A percentile compares a stretch with the other conserved stretches of the same genome.
Evolutionary conservation across 208 protist genomes (phyloP).

Genomic region (Leptomonas pyrrhocoris): DNA sequence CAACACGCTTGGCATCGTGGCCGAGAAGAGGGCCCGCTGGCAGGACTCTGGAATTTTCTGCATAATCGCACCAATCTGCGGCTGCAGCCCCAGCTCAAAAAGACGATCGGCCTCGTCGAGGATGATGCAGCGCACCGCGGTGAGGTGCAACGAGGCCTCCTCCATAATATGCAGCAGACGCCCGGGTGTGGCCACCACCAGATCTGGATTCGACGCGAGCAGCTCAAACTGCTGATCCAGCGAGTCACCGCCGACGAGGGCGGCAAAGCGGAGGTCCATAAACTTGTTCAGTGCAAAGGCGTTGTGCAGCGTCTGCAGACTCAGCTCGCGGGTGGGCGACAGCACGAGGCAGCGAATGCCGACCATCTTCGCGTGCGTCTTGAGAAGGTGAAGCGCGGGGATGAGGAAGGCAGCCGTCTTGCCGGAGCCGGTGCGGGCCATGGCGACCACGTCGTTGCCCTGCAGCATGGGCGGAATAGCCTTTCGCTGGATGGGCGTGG

Average conservation of each 20-base stretch:
- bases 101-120: constrained; percentile 99
- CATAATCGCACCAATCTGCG: constrained; percentile 97
- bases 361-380: constrained; percentile 91
- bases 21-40: constrained; percentile 98
- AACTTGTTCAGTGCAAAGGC: constrained; percentile 94
- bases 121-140: constrained; percentile 94
- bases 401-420: constrained; percentile 99
- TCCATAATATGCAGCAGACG: constrained; percentile 97
- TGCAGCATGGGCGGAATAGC: constrained; percentile 93
- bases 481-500: constrained; percentile 99
- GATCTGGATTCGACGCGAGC: constrained; percentile 97
- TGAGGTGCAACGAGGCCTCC: constrained; percentile 94
- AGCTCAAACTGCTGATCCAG: constrained; percentile 98
- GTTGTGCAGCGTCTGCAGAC: constrained; percentile 97
- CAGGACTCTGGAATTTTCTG: constrained; percentile 91
- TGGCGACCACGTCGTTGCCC: constrained; percentile 98
- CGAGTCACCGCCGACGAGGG: constrained; percentile 97
- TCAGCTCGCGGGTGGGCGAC: constrained; percentile 98
- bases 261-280: constrained; percentile 91
- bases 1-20: constrained; percentile 97
- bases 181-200: constrained; percentile 99
- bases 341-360: constrained; percentile 97
- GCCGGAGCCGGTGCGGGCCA: constrained; percentile 99
- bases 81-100: constrained; percentile 98
- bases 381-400: constrained; percentile 96